Percentiles rank a stretch among this genome's conserved stretches.
These are phyloP conservation scores for Fusarium sp. DNA, from an alignment of 2,329 filamentous ascomycete species.

Conservation along the genomic window DNA sequence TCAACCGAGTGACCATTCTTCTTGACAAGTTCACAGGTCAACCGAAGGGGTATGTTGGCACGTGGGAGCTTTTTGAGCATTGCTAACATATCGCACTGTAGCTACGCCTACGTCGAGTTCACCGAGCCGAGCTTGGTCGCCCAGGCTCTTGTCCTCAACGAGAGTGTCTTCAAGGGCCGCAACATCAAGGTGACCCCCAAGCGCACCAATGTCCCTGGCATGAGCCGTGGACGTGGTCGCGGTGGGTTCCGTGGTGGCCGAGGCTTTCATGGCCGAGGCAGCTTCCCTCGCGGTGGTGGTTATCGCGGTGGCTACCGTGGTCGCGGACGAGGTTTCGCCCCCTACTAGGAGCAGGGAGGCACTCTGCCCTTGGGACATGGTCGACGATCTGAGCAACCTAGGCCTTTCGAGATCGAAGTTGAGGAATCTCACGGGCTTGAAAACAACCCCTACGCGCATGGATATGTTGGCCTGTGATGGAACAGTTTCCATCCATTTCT, in stretches of 20 bases:
- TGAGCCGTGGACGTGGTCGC: conserved; percentile 77
- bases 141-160: conserved; percentile 93
- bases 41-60: conserved; percentile 86
- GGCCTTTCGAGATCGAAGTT: conserved; percentile 40
- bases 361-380: conserved; percentile 29
- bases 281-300: conserved; percentile 58
- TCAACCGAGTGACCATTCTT: conserved; percentile 97
- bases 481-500: conserved; percentile 1
- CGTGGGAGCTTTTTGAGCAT: neutral
- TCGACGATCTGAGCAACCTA: conserved; percentile 28
- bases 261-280: conserved; percentile 63
- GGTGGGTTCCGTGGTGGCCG: conserved; percentile 52
- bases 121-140: conserved; percentile 92
- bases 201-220: conserved; percentile 94
- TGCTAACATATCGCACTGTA: conserved; percentile 52
- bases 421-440: conserved; percentile 35
- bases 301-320: conserved; percentile 75
- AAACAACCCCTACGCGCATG: conserved; percentile 3
- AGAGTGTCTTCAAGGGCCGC: conserved; percentile 93
- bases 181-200: conserved; percentile 96
- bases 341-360: conserved; percentile 64
- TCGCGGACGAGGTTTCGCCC: conserved; percentile 70
- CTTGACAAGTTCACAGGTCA: conserved; percentile 98
- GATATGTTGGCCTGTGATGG: conserved; percentile 18
- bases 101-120: conserved; percentile 99